Percentiles rank a stretch among this genome's conserved stretches.
These are phyloP conservation scores for Actinomucor elegans DNA, from an alignment of 371 early-diverging fungal genomes.

Conservation along the genomic window DNA sequence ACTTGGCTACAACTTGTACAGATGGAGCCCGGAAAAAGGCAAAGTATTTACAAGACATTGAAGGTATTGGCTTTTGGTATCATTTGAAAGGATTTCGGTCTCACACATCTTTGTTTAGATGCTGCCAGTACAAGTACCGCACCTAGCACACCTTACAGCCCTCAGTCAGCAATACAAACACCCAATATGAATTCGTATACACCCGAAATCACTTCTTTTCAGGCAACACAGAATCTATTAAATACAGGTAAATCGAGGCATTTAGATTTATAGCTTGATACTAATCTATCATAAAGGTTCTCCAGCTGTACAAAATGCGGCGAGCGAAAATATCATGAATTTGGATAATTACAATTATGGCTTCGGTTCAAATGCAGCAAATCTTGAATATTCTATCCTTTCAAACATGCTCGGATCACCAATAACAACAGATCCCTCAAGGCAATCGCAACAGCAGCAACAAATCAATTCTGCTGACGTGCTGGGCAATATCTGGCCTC, in stretches of 20 bases:
- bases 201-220: constrained; percentile 6
- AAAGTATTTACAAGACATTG: constrained; percentile 73
- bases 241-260: constrained; percentile 9
- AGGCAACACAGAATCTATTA: constrained; percentile 14
- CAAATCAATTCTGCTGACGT: constrained; percentile 3
- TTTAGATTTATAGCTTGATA: no score
- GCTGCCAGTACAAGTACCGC: neutral
- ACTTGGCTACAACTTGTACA: constrained; percentile 66
- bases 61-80: no score
- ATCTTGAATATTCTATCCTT: constrained; percentile 85
- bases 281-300: neutral
- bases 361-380: constrained; percentile 84
- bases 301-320: neutral
- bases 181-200: constrained; percentile 12
- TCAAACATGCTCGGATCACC: constrained; percentile 75
- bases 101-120: neutral
- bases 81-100: no score
- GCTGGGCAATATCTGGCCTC: constrained; percentile 11
- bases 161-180: constrained; percentile 14
- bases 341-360: constrained; percentile 42
- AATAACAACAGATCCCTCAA: no score
- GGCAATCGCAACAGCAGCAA: neutral
- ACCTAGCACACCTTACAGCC: constrained; percentile 15
- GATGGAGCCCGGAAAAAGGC: constrained; percentile 83
- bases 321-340: neutral